phyloP scores from a whole-genome alignment of 441 rosid species.

The Breynia disticha region DNA sequence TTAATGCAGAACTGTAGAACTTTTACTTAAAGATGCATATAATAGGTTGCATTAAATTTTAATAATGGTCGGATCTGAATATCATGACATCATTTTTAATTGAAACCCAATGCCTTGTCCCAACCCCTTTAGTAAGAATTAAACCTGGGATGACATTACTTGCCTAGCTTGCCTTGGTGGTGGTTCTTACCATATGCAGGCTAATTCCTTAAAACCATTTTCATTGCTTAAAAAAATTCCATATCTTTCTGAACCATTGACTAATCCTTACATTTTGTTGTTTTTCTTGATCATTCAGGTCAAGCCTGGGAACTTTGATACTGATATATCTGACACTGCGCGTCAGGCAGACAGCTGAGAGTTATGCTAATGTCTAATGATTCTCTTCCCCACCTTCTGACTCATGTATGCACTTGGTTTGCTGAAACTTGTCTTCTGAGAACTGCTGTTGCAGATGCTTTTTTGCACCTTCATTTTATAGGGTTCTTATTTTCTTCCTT shows the following conservation, averaged over 20 bases:
- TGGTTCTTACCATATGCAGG: no score
- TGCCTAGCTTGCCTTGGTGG: no score
- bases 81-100: no score
- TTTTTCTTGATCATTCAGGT: constrained; percentile 38
- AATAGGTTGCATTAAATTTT: no score
- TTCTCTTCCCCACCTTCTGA: background rate
- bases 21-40: no score
- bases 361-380: constrained; percentile 30
- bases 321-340: constrained; percentile 77
- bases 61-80: no score
- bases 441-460: constrained; percentile 2
- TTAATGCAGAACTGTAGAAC: no score
- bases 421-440: background rate
- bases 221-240: background rate
- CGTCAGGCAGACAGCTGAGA: constrained; percentile 58
- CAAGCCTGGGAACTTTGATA: constrained; percentile 80
- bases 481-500: background rate
- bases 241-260: background rate
- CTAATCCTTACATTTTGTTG: background rate
- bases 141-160: no score
- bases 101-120: no score
- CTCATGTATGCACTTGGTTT: constrained; percentile 12
- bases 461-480: background rate
- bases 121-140: no score
- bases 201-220: no score